A percentile compares a stretch with the other conserved stretches of the same genome.
Conservation (phyloP, 331 rosid species). For the Acacia pycnantha region DNA sequence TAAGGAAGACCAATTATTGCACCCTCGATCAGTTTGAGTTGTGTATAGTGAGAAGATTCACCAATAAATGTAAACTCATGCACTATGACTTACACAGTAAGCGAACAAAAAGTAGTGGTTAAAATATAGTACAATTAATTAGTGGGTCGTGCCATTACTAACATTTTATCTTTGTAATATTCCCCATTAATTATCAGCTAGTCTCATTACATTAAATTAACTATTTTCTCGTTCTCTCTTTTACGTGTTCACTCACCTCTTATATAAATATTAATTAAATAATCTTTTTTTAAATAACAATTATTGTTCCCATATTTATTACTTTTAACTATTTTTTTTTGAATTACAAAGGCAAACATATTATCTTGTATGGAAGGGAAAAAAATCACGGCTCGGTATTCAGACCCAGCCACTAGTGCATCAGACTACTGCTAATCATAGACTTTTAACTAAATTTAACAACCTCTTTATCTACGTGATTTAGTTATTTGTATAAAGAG, state of each 20-base stretch:
- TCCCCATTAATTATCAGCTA: neutral
- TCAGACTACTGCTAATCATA: too few species aligned
- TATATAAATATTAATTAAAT: too few species aligned
- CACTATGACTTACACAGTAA: neutral
- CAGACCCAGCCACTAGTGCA: too few species aligned
- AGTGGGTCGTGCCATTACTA: neutral
- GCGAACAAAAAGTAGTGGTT: neutral
- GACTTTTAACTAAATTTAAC: neutral
- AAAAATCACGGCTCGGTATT: too few species aligned
- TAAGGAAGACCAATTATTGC: conserved; percentile 37
- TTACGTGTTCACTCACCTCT: too few species aligned
- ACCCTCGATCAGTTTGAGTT: conserved; percentile 7
- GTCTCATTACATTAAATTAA: neutral
- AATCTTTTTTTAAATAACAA: too few species aligned
- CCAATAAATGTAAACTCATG: neutral
- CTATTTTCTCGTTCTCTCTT: neutral
- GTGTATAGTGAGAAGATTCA: neutral
- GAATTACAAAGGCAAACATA: too few species aligned
- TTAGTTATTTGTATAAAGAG: neutral
- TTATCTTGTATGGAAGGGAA: too few species aligned
- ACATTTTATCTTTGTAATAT: neutral
- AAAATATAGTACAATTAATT: neutral
- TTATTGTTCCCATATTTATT: too few species aligned
- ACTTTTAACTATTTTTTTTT: neutral
- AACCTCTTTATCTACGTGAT: too few species aligned